These are phyloP conservation scores for Centrapalus pauciflorus DNA, from an alignment of 129 eudicot species.

Conservation along the genomic window DNA sequence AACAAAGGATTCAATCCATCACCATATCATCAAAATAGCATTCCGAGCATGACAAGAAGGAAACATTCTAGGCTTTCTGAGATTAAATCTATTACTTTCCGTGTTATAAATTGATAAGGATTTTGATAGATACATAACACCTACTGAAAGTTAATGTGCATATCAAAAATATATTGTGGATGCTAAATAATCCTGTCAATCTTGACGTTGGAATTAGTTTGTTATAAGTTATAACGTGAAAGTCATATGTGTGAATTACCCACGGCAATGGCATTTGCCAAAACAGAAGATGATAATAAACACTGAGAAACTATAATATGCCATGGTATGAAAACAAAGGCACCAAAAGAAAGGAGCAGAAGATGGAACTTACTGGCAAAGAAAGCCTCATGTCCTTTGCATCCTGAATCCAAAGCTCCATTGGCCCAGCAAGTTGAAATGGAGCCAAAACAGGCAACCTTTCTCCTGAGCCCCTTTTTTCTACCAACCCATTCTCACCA, in stretches of 20 bases:
- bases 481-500: slow-evolving; percentile 60
- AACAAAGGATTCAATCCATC: neutral
- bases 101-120: neutral
- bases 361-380: slow-evolving; percentile 72
- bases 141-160: neutral
- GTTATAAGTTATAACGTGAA: neutral
- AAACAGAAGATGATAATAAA: neutral
- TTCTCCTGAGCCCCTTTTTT: slow-evolving; percentile 30
- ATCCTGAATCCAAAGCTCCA: slow-evolving; percentile 98
- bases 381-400: slow-evolving; percentile 89
- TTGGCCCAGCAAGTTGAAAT: slow-evolving; percentile 93
- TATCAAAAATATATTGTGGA: neutral
- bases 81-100: neutral
- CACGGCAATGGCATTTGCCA: neutral
- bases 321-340: neutral
- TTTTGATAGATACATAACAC: neutral
- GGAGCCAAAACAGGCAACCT: slow-evolving; percentile 78
- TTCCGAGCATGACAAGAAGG: neutral
- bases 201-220: neutral
- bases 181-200: neutral
- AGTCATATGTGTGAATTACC: neutral
- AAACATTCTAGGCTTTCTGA: neutral
- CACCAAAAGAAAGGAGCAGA: neutral
- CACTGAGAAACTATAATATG: neutral
- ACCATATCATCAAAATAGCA: neutral